Conservation (phyloP, 495 filamentous ascomycete genomes). For the Xylaria scruposa region DNA sequence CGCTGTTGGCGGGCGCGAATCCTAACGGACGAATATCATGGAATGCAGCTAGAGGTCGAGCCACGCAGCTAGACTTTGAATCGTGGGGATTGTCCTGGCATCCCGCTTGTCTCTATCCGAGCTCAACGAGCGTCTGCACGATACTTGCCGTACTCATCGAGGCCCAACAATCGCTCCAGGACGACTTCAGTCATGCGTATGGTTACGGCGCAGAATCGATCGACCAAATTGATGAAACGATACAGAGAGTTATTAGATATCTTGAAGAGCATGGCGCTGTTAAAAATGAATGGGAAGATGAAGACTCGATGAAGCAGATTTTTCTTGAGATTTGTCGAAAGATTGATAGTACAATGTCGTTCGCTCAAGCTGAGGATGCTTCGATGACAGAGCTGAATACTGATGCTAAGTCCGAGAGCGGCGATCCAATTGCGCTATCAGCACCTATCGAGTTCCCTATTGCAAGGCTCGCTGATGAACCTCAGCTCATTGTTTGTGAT, state of each 20-base stretch:
- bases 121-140: not conserved
- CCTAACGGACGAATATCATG: not conserved
- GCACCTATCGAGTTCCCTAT: too few species aligned
- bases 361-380: too few species aligned
- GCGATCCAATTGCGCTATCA: too few species aligned
- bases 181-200: not conserved
- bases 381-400: too few species aligned
- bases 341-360: not conserved
- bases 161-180: not conserved
- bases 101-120: not conserved
- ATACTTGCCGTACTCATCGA: not conserved
- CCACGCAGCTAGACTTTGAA: not conserved
- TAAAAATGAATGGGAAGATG: not conserved
- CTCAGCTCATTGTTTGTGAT: too few species aligned
- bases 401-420: not conserved
- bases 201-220: not conserved
- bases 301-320: not conserved
- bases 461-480: too few species aligned
- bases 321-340: not conserved
- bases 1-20: not conserved
- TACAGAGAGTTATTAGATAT: not conserved
- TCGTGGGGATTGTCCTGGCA: not conserved
- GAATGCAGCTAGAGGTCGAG: not conserved
- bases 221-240: not conserved
- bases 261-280: not conserved